Evolutionary conservation across 179 eudicot species (phyloP).

Genomic region (Heliamphora pulchella): DNA sequence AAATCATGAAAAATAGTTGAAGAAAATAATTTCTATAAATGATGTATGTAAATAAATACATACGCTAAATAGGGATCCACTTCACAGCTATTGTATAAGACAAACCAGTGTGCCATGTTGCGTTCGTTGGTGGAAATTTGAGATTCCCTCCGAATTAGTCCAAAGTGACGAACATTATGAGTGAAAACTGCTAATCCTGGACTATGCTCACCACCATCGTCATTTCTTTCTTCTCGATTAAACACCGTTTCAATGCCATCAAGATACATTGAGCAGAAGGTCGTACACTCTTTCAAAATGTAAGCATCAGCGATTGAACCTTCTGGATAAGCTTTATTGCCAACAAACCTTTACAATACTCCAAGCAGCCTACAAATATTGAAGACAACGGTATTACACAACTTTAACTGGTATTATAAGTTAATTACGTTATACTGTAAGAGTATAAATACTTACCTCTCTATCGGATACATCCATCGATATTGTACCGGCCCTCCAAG

Average conservation of each 20-base stretch:
- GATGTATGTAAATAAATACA: neutral
- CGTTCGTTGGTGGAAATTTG: neutral
- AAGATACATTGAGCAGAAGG: slow-evolving; percentile 22
- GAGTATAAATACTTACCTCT: slow-evolving; percentile 9
- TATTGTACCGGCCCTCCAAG: slow-evolving; percentile 20
- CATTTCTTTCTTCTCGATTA: neutral
- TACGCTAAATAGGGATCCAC: slow-evolving; percentile 1
- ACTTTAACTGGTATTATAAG: neutral
- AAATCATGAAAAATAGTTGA: neutral
- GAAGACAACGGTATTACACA: too few species aligned
- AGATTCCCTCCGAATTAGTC: neutral
- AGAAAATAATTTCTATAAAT: neutral
- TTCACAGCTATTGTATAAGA: slow-evolving; percentile 2
- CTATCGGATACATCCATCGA: slow-evolving; percentile 23
- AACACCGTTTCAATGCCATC: slow-evolving; percentile 10
- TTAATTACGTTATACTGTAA: neutral
- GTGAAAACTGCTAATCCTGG: neutral
- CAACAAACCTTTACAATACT: slow-evolving; percentile 16
- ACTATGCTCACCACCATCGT: neutral
- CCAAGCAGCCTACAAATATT: slow-evolving; percentile 5
- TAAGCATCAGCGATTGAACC: slow-evolving; percentile 25
- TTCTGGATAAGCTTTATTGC: slow-evolving; percentile 17
- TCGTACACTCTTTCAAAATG: slow-evolving; percentile 11
- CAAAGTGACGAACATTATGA: neutral
- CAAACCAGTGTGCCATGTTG: slow-evolving; percentile 8